Base-by-base conservation (phyloP, 2,329 filamentous ascomycete genomes). In the Ambrosiella beaveri region DNA sequence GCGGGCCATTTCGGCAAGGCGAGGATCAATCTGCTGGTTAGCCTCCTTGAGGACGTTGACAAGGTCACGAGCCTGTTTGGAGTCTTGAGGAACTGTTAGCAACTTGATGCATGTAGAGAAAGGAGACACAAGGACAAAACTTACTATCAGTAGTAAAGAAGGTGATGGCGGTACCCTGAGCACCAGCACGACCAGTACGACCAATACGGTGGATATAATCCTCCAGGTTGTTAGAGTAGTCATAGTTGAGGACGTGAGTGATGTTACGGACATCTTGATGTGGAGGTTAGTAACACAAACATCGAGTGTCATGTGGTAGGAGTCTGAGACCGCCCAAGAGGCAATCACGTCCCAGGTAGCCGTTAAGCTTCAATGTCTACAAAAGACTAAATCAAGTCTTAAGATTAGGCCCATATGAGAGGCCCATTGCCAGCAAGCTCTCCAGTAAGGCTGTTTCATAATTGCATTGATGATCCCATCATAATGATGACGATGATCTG, bases 211-310 rank as follows among this genome's bases (percentile, higher is more conserved):
- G 93, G 65, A 97, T 95, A 68, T 97, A 97, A 70, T 97, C 91
- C 76, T 98, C 93, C 68, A 93, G 82, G 74, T 97, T 97, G 79
- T 97, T 97, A 72, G 91, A 91, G 75, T 97, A 97, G 73, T 97
- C 93, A 87, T 97, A 96, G 84, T 97, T 97, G 76, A 98, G 81
- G 75, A 98, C 93, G 77, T 98, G 93, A 75, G 93, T 97, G 78
- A 98, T 98, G 81, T 98, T 95, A 77, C 90, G 91, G 78, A 98
- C 93, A 86, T 98, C 93, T 97, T 96, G 70, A 69, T 67, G 37
- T 51, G 39, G 35, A 52, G 56, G 59, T 60, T 60, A 60, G 68
- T 67, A 66, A 67, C 63, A 75, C 68, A 76, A 71, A 54, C 47
- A 75, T 71, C 79, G 73, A 81, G 7, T 17, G 39, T 39, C 36